These are phyloP conservation scores for Monsonia emarginata DNA, from an alignment of 441 rosid genomes.

Conservation along the genomic window DNA sequence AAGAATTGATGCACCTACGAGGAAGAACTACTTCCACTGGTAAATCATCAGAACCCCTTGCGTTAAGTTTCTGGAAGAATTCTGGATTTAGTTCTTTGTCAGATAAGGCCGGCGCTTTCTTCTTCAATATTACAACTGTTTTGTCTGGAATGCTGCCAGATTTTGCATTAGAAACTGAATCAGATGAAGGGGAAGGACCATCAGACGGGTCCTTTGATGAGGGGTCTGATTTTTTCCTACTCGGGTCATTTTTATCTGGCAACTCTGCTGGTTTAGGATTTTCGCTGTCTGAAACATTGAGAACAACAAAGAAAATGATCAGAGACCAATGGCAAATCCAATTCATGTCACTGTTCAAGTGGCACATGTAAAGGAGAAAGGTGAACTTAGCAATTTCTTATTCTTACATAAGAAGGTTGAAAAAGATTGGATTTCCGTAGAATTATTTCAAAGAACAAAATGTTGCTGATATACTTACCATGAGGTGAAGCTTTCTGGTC, in stretches of 20 bases:
- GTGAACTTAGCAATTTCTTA: neutral
- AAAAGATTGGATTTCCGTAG: neutral
- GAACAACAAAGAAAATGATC: conserved; percentile 8
- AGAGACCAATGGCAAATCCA: too few relatives aligned
- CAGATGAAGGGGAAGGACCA: conserved; percentile 35
- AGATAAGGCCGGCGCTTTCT: conserved; percentile 66
- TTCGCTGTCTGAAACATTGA: conserved; percentile 28
- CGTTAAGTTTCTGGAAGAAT: conserved; percentile 85
- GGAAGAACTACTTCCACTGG: conserved; percentile 94
- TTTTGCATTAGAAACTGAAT: conserved; percentile 48
- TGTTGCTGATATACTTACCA: conserved; percentile 30
- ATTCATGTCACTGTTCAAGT: neutral
- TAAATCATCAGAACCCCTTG: conserved; percentile 61
- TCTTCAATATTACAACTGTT: conserved; percentile 76
- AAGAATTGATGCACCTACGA: conserved; percentile 50
- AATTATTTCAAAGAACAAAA: neutral
- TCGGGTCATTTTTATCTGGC: conserved; percentile 33
- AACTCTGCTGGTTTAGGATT: conserved; percentile 27
- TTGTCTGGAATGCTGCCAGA: conserved; percentile 58
- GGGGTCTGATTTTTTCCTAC: conserved; percentile 33
- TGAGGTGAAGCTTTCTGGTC: conserved; percentile 49
- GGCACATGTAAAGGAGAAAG: neutral
- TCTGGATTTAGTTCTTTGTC: conserved; percentile 86
- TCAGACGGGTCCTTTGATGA: conserved; percentile 37
- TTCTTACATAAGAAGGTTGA: neutral